Percentiles rank a stretch among this genome's conserved stretches.
Conservation (phyloP, 805 yeast species). For the Candida insectorum region DNA sequence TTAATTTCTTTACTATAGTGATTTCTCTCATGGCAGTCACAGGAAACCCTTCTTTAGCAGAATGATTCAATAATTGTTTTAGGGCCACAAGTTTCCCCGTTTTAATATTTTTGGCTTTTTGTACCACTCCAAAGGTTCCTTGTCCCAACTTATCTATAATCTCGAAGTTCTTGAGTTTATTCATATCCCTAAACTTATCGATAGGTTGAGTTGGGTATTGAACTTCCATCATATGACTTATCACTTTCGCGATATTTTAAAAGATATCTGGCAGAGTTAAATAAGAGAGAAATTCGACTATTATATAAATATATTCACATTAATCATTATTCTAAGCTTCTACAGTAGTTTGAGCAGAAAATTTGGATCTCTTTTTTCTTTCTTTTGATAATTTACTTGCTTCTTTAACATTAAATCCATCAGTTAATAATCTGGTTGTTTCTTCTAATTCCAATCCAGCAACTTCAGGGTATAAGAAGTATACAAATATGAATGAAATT, state of each 20-base stretch:
- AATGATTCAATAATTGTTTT: constrained; percentile 77
- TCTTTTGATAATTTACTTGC: constrained; percentile 37
- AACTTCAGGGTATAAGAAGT: constrained; percentile 88
- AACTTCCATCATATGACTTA: too few relatives aligned
- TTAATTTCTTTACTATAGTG: constrained; percentile 66
- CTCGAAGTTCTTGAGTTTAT: constrained; percentile 26
- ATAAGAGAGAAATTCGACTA: too few relatives aligned
- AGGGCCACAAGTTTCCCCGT: constrained; percentile 72
- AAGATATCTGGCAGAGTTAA: too few relatives aligned
- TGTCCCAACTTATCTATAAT: constrained; percentile 39
- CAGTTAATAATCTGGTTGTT: constrained; percentile 73
- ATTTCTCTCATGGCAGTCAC: constrained; percentile 94
- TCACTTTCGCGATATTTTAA: too few relatives aligned
- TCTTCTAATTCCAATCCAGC: constrained; percentile 89
- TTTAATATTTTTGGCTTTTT: constrained; percentile 62
- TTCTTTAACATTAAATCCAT: constrained; percentile 78
- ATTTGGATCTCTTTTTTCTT: constrained; percentile 27
- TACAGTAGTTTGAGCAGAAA: constrained; percentile 1
- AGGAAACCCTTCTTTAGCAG: constrained; percentile 81
- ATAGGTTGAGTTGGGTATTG: constrained; percentile 5
- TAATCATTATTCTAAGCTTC: too few relatives aligned
- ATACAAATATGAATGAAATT: constrained; percentile 68
- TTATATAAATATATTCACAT: too few relatives aligned
- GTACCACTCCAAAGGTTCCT: constrained; percentile 68
- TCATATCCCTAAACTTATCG: constrained; percentile 28